A percentile compares a stretch with the other conserved stretches of the same genome.
These are phyloP conservation scores for Aspergillus hancockii DNA, from an alignment of 495 filamentous ascomycete genomes.

Conservation along the genomic window DNA sequence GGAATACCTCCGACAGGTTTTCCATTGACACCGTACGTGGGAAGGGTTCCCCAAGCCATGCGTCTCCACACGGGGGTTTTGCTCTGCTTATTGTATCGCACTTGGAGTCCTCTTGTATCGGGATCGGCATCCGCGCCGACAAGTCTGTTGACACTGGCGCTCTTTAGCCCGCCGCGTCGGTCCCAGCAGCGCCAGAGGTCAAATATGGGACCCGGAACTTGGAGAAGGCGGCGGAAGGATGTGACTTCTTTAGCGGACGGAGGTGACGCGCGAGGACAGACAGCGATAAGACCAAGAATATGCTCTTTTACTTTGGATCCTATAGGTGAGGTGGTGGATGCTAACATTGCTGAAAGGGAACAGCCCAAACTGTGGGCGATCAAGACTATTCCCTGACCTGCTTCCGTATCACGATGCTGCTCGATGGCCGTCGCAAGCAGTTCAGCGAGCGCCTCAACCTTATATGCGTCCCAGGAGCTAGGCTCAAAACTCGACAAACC, in stretches of 20 bases:
- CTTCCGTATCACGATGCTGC: conserved; percentile 61
- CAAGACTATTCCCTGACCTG: conserved; percentile 74
- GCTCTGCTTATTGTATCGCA: conserved; percentile 82
- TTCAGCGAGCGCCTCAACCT: conserved; percentile 70
- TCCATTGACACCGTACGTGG: conserved; percentile 47
- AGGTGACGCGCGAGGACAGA: conserved; percentile 72
- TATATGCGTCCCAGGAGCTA: conserved; percentile 76
- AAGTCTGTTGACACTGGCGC: conserved; percentile 76
- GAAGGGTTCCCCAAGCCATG: conserved; percentile 74
- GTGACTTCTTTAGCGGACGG: conserved; percentile 55
- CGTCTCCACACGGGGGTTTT: conserved; percentile 78
- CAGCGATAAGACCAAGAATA: conserved; percentile 73
- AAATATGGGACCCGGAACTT: conserved; percentile 70
- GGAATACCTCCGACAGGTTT: conserved; percentile 64
- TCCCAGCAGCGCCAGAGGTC: conserved; percentile 81
- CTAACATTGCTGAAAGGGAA: conserved; percentile 72
- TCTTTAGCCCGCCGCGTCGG: conserved; percentile 72
- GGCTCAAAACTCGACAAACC: conserved; percentile 74
- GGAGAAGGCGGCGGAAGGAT: conserved; percentile 56
- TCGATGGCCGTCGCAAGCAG: conserved; percentile 73
- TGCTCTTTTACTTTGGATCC: conserved; percentile 53
- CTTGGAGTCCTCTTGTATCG: conserved; percentile 75
- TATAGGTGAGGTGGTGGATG: conserved; percentile 58
- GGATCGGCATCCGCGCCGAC: conserved; percentile 72
- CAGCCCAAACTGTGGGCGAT: conserved; percentile 89